Conservation (phyloP, 78 protist genomes). For the Trichosphaerium sp. region DNA sequence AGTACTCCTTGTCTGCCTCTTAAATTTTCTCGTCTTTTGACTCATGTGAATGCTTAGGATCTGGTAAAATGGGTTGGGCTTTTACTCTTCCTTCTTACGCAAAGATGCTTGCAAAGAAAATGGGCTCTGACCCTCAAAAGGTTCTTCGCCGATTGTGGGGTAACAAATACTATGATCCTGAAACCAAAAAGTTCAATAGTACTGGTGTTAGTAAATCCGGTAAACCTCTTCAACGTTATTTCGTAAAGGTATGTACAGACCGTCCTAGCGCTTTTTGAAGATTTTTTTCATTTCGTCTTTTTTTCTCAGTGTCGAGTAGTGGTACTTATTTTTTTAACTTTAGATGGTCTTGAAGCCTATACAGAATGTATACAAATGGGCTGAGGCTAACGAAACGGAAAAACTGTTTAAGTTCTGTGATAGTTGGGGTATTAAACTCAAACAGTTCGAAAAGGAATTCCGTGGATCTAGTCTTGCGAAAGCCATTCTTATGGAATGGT, state of each 20-base stretch:
- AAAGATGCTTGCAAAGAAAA: slow-evolving; percentile 20
- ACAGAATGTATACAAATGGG: neutral
- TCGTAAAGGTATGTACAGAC: too few species aligned
- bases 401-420: neutral
- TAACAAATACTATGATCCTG: slow-evolving; percentile 41
- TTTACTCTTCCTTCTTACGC: slow-evolving; percentile 52
- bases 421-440: slow-evolving; percentile 7
- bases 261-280: too few species aligned
- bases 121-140: slow-evolving; percentile 12
- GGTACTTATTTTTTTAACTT: too few species aligned
- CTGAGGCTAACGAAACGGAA: neutral
- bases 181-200: slow-evolving; percentile 26
- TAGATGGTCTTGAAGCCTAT: slow-evolving; percentile 55
- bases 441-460: slow-evolving; percentile 1
- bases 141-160: slow-evolving; percentile 53
- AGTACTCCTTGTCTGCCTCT: too few species aligned
- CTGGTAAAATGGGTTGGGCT: slow-evolving; percentile 70
- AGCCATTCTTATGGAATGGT: slow-evolving; percentile 15
- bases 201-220: neutral
- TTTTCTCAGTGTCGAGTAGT: too few species aligned
- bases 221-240: slow-evolving; percentile 13
- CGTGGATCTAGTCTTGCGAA: slow-evolving; percentile 5
- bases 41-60: too few species aligned
- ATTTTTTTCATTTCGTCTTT: too few species aligned
- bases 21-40: too few species aligned